Base-by-base conservation (phyloP, 1,284 basidiomycete species). In the Naganishia sp. region DNA sequence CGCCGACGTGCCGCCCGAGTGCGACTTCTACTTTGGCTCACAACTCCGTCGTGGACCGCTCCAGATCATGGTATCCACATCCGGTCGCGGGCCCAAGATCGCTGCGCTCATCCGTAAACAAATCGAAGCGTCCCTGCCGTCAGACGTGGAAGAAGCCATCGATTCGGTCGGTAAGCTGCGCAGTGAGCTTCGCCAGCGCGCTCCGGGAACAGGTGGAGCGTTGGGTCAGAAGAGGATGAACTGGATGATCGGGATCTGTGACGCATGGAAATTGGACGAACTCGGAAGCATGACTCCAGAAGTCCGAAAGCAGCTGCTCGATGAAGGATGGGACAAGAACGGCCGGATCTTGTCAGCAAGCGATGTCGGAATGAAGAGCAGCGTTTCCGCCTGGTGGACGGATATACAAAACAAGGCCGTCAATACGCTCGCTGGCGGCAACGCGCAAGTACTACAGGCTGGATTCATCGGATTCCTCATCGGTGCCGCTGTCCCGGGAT, bases 21-120 rank as follows among this genome's bases (percentile, higher is more conserved):
- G 95, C 83, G 95, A 99, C 81, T 99, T 99, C 77, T 99, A 96
- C 83, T 99, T 99, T 81, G 96, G 96, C 52, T 90, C 92, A 0
- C 90, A 94, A 76, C 88, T 98, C 67, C 88, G 92, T 43, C 85
- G 88, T 69, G 94, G 95, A 0, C 92, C 94, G 0, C 81, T 99
- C 45, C 94, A 97, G 80, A 87, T 97, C 71, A 90, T 98, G 89
- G 88, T 99, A 50, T 95, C 92, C 10, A 99, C 96, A 1, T 92
- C 92, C 65, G 96, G 96, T 31, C 88, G 90, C 72, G 92, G 93
- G 4, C 96, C 96, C 9, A 89, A 92, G 76, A 84, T 98, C 70
- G 93, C 95, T 6, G 89, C 88, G 67, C 83, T 95, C 72, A 86
- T 98, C 53, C 85, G 89, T 67, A 83, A 84, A 70, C 84, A 82